Base-by-base conservation (phyloP, 192 early-diverging fungal species). In the Rhizoclosmatium globosum region DNA sequence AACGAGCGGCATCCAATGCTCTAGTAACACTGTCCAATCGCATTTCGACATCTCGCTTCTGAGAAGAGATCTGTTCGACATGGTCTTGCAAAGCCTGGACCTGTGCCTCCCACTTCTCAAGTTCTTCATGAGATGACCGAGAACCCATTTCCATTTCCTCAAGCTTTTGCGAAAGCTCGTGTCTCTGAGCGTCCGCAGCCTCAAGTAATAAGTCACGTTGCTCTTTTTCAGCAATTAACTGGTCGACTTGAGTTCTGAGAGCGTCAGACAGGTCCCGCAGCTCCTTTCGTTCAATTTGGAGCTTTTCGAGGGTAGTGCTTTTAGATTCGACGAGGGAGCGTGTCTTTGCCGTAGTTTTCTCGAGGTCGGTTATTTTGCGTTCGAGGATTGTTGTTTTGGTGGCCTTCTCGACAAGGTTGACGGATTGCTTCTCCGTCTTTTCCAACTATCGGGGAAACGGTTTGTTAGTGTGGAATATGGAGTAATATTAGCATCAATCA, bases 341-440 rank as follows among this genome's bases (percentile, higher is more conserved):
- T 13, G 68, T 79, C 45, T 79, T 79, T 3, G 68, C 77, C 23
- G 66, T 43, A 4, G 69, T 53, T 46, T 79, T 79, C 46, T 79
- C 77, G 4, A 79, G 68, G 44, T 79, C 77, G 19, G 69, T 69
- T 67, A 79, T 50, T 64, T 79, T 79, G 3, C 68, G 60, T 47
- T 79, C 68, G 7, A 79, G 69, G 31, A 61, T 62, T 3, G 38
- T 58, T 2, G 68, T 60, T 17, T 57, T 23, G 21, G 38, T 59
- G 13, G 68, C 68, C 43, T 79, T 79, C 46, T 79, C 77, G 19
- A 44, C 68, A 4, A 79, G 44, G n/a, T 46, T 58, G 6, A 72
- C 59, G 68, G 77, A 62, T 23, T 43, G 11, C 44, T 79, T 79
- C 19, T 79, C 77, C 13, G 68, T 31, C 61, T 79, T 79, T 69